Evolutionary conservation across 2,329 filamentous ascomycete species (phyloP), one percentile per base, ranked within the genome.

Genomic region (Myriangium duriaei): DNA sequence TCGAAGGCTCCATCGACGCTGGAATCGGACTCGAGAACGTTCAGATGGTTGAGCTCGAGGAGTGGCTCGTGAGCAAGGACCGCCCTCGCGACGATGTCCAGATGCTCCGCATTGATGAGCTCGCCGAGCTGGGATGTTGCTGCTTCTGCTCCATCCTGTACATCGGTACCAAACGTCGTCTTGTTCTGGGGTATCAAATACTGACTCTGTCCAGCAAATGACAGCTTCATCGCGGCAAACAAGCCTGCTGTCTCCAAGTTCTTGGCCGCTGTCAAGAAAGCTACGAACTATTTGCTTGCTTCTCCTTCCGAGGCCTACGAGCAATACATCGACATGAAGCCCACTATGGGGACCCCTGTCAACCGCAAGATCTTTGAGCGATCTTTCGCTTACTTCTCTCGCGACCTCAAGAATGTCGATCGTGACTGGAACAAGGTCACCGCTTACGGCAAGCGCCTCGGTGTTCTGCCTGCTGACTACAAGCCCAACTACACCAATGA

Each of bases 81-180:
- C 76, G 78, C 1, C 69, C 74, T 42, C 71, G 70, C 54, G 61
- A 64, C 11, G 79, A 85, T 45, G 81, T 84, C 5, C 76, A 82
- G 60, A 85, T 86, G 80, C 72, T 86, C 12, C 76, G 81, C 50
- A 86, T 86, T 52, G 81, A 86, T 55, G 73, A 85, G 62, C 76
- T 86, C 17, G 81, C 81, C 21, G 78, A 84, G 57, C 67, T 85
- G 3, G 81, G 81, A 34, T 86, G 81, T 64, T 86, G 81, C 71
- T 86, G 81, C 68, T 86, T 86, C 72, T 86, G 81, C 61, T 76
- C 75, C 17, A 81, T 86, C 56, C 67, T 86, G 29, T 85, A 86
- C 66, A 86, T 86, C 46, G 21, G 21, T 26, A 7, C n/a, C n/a
- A n/a, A n/a, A n/a, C n/a, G n/a, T n/a, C n/a, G n/a, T n/a, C n/a